Conservation (phyloP, 768 basidiomycete genomes). For the Asterophora lycoperdoides region DNA sequence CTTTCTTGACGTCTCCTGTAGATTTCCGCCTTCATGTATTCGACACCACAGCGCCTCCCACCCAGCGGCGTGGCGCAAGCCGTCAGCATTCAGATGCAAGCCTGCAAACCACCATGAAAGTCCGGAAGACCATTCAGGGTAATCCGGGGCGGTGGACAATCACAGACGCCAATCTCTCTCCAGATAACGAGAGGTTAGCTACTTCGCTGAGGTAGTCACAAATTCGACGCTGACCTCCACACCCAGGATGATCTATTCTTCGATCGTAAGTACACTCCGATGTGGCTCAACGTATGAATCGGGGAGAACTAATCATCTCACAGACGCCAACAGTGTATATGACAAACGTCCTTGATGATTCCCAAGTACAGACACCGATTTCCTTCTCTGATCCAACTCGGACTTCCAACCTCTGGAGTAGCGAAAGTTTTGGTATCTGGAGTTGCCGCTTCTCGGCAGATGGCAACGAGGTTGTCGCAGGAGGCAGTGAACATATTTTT, state of each 20-base stretch:
- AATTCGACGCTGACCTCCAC: background rate
- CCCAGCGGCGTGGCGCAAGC: constrained; percentile 15
- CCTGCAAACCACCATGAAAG: constrained; percentile 41
- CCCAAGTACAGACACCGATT: constrained; percentile 58
- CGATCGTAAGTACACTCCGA: constrained; percentile 53
- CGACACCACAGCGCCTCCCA: constrained; percentile 56
- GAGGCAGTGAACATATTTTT: constrained; percentile 79
- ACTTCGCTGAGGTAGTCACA: background rate
- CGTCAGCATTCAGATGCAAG: constrained; percentile 18
- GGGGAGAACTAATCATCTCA: constrained; percentile 4
- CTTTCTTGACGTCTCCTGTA: constrained; percentile 22
- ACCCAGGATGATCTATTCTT: constrained; percentile 85
- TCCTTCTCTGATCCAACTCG: constrained; percentile 48
- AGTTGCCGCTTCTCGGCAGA: constrained; percentile 96
- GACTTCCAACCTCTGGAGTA: constrained; percentile 30
- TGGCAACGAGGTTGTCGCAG: constrained; percentile 92
- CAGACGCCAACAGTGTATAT: constrained; percentile 72
- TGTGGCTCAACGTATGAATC: background rate
- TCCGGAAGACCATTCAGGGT: constrained; percentile 68
- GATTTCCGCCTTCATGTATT: constrained; percentile 91
- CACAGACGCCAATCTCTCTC: constrained; percentile 89
- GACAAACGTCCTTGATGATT: constrained; percentile 65
- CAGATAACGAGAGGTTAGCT: constrained; percentile 76
- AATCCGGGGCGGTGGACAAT: constrained; percentile 86
- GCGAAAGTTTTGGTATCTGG: constrained; percentile 74